Evolutionary conservation across 2,329 filamentous ascomycete species (phyloP), one percentile per base, ranked within the genome.

Genomic region (Metarhizium anisopliae): DNA sequence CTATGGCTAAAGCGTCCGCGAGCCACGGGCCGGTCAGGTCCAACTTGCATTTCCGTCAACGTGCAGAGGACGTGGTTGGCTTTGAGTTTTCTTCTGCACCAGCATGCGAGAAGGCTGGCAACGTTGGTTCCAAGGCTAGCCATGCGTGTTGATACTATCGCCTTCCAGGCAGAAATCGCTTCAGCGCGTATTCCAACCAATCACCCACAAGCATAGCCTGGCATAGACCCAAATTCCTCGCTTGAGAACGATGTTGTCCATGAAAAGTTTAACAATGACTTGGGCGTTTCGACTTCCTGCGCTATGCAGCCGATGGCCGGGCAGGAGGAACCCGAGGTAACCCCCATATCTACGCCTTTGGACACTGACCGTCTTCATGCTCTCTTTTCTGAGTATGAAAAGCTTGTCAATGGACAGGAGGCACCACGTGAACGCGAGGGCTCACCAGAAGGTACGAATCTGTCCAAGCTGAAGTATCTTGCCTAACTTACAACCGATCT

Each of bases 361-460:
- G 49, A 51, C 32, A 20, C 30, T 38, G 32, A 51, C 30, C 49
- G 49, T 38, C 49, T 51, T 51, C 35, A 51, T n/a, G 49, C 49
- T 51, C 49, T 51, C 49, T 51, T 51, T 51, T 51, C 49, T 25
- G 35, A 51, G 32, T 51, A 51, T 51, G 49, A 51, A 51, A 38
- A 51, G 49, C 49, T 38, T 38, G 49, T 51, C 49, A 51, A 51
- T 53, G 20, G 51, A 13, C 29, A 53, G 40, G 35, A 38, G 49
- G 49, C 16, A 51, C 40, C 40, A 16, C 30, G 32, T 51, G 49
- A 38, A 51, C 49, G 49, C 49, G 30, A 5, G 30, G 49, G 30
- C 49, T n/a, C 30, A 38, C 14, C 32, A 51, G 49, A 51, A 20
- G 20, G 49, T 51, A 51, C 6, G 32, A 38, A n/a, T 36, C 29